Evolutionary conservation across 352 stramenopile genomes (phyloP).

Genomic region (Pythium grandisporangium): DNA sequence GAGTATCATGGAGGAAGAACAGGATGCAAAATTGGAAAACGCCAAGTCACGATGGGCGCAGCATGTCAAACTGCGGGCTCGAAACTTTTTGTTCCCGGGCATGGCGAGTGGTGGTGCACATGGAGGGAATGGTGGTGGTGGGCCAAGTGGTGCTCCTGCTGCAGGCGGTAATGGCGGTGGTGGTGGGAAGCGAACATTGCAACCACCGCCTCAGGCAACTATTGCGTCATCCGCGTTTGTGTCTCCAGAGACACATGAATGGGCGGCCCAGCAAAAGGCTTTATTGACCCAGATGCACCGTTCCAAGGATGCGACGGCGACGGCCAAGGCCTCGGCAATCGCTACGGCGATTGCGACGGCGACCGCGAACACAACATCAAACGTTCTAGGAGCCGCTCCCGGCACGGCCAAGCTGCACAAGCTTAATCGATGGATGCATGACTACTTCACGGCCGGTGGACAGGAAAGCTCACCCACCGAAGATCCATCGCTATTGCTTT

Average conservation of each 20-base stretch:
- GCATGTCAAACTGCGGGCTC: conserved; percentile 77
- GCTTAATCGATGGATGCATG: conserved; percentile 31
- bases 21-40: conserved; percentile 75
- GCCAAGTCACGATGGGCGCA: conserved; percentile 78
- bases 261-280: conserved; percentile 67
- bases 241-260: conserved; percentile 48
- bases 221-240: conserved; percentile 13
- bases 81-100: conserved; percentile 65
- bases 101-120: conserved; percentile 2
- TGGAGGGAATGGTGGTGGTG: too few species aligned
- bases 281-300: conserved; percentile 46
- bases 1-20: conserved; percentile 81
- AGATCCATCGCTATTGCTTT: conserved; percentile 13
- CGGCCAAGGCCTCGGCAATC: neutral
- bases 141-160: too few species aligned
- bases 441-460: conserved; percentile 20
- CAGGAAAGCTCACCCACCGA: conserved; percentile 8
- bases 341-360: neutral
- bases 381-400: conserved; percentile 9
- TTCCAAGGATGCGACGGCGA: conserved; percentile 4
- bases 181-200: conserved; percentile 9
- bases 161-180: conserved; percentile 19
- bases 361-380: conserved; percentile 8
- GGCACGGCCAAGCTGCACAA: conserved; percentile 75
- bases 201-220: conserved; percentile 4